Evolutionary conservation across 306 rosid species (phyloP), one percentile per base, ranked within the genome.

Genomic region (Trifolium pratense): DNA sequence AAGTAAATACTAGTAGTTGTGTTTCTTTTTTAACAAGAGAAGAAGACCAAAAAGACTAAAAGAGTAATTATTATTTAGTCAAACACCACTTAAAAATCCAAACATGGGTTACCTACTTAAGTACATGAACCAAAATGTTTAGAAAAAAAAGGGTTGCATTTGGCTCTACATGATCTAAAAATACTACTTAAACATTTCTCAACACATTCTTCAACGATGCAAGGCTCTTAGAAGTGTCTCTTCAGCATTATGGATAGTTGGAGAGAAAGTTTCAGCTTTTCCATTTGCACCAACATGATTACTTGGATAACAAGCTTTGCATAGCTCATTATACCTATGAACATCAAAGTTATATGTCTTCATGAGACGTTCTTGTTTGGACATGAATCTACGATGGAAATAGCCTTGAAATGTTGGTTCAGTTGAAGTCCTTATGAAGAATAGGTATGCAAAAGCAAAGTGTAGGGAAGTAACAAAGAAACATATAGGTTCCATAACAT

Each of bases 401-500:
- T 63, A 87, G 21, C 97, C 97, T 12, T 87, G 82, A 63, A 94
- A 94, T 0, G 88, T 77, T 57, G 97, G 97, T 25, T 94, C 96
- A 0, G 84, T 83, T 58, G 89, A 88, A 17, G 99, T 94, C 31
- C 78, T 63, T 0, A 91, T 75, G 53, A 94, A 94, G 78, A 89
- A 94, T 31, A 69, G 75, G 20, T 89, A 94, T 0, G 88, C 91
- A 0, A 94, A 34, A 16, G 60, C 85, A 37, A 87, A 87, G 53
- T 89, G 75, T 0, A 89, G 15, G 1, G 96, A 88, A 0, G 93
- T 71, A 1, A 81, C 76, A 18, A 94, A 94, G 83, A 94, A 94
- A 74, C 99, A 94, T 29, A 91, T 88, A 71, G 99, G 99, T 49
- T 94, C 99, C 99, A 94, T 94, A 16, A 94, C 97, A 73, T 94